phyloP scores from a whole-genome alignment of 108 stramenopile genomes.

The Seminavis robusta region DNA sequence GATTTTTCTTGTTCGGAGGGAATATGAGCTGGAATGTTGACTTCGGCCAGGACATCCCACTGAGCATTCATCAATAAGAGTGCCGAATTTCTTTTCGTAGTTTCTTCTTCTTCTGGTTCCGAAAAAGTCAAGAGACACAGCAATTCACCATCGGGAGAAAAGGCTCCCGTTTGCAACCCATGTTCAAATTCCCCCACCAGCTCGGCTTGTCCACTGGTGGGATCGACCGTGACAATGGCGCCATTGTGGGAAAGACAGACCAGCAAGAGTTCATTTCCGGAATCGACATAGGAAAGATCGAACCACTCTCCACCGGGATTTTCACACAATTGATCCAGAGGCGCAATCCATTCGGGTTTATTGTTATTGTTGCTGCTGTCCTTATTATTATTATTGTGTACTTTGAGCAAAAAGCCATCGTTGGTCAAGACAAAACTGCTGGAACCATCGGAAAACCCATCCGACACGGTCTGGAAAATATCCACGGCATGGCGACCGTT shows the following conservation, averaged over 20 bases:
- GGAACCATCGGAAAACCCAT: too few species aligned
- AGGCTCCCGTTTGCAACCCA: constrained; percentile 65
- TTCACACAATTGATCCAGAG: background rate
- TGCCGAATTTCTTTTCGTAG: constrained; percentile 37
- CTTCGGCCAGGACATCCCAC: constrained; percentile 77
- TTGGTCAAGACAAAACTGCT: constrained; percentile 7
- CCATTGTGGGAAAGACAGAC: constrained; percentile 46
- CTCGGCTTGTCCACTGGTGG: constrained; percentile 51
- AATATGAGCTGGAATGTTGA: constrained; percentile 44
- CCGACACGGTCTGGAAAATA: too few species aligned
- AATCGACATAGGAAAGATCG: constrained; percentile 28
- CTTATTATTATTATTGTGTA: background rate
- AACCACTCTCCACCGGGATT: constrained; percentile 40
- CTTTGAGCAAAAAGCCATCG: background rate
- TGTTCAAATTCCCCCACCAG: constrained; percentile 82
- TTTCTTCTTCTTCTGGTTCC: constrained; percentile 50
- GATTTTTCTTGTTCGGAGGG: constrained; percentile 21
- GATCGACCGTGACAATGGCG: constrained; percentile 46
- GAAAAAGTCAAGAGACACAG: constrained; percentile 69
- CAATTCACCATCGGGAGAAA: constrained; percentile 85
- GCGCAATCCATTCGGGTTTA: background rate
- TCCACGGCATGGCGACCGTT: too few species aligned
- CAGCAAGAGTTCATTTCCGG: constrained; percentile 19
- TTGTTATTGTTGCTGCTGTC: background rate
- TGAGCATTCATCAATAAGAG: constrained; percentile 82